phyloP scores from a whole-genome alignment of 768 basidiomycete species.

The Collybia mongolica region DNA sequence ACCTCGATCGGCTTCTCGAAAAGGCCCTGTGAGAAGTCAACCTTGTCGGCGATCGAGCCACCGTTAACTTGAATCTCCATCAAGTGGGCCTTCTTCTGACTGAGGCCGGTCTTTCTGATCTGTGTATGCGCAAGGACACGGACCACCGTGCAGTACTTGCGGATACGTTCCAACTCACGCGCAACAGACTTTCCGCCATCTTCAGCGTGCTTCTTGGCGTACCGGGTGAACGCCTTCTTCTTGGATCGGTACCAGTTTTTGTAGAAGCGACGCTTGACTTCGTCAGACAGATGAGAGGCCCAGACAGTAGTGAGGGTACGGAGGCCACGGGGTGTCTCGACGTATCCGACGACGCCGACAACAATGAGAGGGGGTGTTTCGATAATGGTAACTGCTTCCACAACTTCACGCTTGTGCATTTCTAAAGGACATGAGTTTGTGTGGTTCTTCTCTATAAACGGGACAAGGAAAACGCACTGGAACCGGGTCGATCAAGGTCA shows the following conservation, averaged over 20 bases:
- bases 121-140: slow-evolving; percentile 99
- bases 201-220: slow-evolving; percentile 99
- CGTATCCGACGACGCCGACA: slow-evolving; percentile 98
- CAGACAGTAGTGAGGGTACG: slow-evolving; percentile 98
- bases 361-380: slow-evolving; percentile 97
- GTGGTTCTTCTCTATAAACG: neutral
- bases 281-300: slow-evolving; percentile 97
- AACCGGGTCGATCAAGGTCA: slow-evolving; percentile 98
- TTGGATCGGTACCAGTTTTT: slow-evolving; percentile 99
- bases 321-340: slow-evolving; percentile 98
- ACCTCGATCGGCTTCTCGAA: slow-evolving; percentile 97
- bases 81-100: slow-evolving; percentile 99
- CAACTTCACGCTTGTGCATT: slow-evolving; percentile 99
- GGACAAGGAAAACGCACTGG: slow-evolving; percentile 64
- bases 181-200: slow-evolving; percentile 88
- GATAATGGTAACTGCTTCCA: slow-evolving; percentile 94
- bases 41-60: slow-evolving; percentile 94
- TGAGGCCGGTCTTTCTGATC: slow-evolving; percentile 95
- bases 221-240: slow-evolving; percentile 99
- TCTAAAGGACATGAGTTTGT: slow-evolving; percentile 48
- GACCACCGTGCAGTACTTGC: slow-evolving; percentile 99
- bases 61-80: slow-evolving; percentile 99
- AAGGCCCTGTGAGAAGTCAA: slow-evolving; percentile 88
- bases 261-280: slow-evolving; percentile 99
- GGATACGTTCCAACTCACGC: slow-evolving; percentile 98